Percentiles rank a stretch among this genome's conserved stretches.
These are phyloP conservation scores for Penicillium sp. DNA, from an alignment of 2,329 filamentous ascomycete species.

Conservation along the genomic window DNA sequence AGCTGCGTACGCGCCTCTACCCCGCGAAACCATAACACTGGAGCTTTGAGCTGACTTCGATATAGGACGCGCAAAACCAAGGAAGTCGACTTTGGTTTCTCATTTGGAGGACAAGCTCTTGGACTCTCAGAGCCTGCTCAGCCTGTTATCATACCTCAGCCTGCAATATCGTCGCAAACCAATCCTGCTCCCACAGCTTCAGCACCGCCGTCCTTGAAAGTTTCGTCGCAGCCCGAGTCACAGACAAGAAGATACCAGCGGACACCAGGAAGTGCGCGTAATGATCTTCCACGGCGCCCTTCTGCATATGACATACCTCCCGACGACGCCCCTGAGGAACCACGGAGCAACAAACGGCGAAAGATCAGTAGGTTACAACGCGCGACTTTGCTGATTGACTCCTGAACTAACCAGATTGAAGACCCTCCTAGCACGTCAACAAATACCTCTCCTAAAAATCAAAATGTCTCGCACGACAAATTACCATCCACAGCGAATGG, in stretches of 20 bases:
- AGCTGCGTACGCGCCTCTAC: constrained; percentile 54
- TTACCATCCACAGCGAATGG: constrained; percentile 11
- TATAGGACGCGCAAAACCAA: constrained; percentile 52
- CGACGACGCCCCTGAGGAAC: constrained; percentile 33
- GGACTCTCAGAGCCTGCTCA: constrained; percentile 29
- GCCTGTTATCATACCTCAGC: constrained; percentile 23
- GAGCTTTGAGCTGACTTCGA: constrained; percentile 9
- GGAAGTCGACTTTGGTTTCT: constrained; percentile 56
- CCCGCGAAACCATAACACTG: constrained; percentile 34
- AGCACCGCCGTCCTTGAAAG: constrained; percentile 17
- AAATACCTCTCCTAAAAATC: constrained; percentile 10
- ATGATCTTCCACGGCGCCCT: constrained; percentile 33
- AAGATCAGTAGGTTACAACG: constrained; percentile 34
- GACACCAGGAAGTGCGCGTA: constrained; percentile 39
- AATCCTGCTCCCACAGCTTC: constrained; percentile 16
- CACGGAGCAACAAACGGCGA: constrained; percentile 37
- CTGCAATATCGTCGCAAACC: constrained; percentile 24
- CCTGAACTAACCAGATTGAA: constrained; percentile 18
- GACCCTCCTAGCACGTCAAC: constrained; percentile 13
- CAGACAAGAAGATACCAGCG: constrained; percentile 17
- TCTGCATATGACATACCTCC: constrained; percentile 43
- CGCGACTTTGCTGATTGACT: neutral
- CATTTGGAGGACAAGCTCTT: constrained; percentile 42
- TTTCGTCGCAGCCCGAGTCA: constrained; percentile 18
- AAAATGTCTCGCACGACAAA: neutral